These are phyloP conservation scores for Xylaria sp. DNA, from an alignment of 495 filamentous ascomycete genomes.

Conservation along the genomic window DNA sequence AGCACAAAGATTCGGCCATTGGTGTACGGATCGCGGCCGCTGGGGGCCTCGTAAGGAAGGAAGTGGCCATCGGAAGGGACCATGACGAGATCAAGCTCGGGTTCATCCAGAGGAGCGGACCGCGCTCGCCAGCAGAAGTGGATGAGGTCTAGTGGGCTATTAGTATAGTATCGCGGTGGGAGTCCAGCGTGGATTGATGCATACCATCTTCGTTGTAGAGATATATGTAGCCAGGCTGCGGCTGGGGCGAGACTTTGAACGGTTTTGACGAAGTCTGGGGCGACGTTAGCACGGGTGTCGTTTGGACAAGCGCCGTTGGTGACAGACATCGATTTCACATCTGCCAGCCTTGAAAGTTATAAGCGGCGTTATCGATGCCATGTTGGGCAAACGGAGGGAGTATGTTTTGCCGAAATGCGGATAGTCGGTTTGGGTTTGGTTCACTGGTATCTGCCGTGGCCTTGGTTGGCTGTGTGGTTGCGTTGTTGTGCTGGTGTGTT, in stretches of 20 bases:
- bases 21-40: slow-evolving; percentile 63
- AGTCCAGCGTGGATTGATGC: background rate
- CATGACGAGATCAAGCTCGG: slow-evolving; percentile 49
- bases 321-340: slow-evolving; percentile 83
- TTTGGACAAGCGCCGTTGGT: slow-evolving; percentile 14
- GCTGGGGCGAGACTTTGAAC: slow-evolving; percentile 69
- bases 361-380: slow-evolving; percentile 78
- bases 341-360: slow-evolving; percentile 97
- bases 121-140: slow-evolving; percentile 94
- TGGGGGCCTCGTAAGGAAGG: slow-evolving; percentile 70
- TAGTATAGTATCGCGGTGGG: slow-evolving; percentile 33
- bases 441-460: slow-evolving; percentile 7
- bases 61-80: slow-evolving; percentile 83
- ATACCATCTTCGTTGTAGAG: slow-evolving; percentile 91
- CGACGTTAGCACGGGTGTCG: slow-evolving; percentile 39
- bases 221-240: slow-evolving; percentile 86
- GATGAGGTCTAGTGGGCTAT: slow-evolving; percentile 68
- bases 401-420: background rate
- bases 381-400: slow-evolving; percentile 43
- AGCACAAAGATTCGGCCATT: slow-evolving; percentile 92
- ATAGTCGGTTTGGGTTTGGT: background rate
- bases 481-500: slow-evolving; percentile 7
- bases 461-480: slow-evolving; percentile 2
- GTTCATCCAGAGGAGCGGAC: slow-evolving; percentile 34
- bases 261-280: slow-evolving; percentile 64